Percentiles rank a stretch among this genome's conserved stretches.
These are phyloP conservation scores for bread wheat (Triticum aestivum) DNA, from an alignment of 176 grass and related monocot species.

Conservation along the genomic window IWGSC_CS_RefSeq_v2.1 NC_057795.1:694483257-694483756, in stretches of 20 bases:
- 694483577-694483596: conserved; percentile 99
- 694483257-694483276: not conserved
- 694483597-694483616: conserved; percentile 99
- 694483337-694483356: conserved; percentile 98
- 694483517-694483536: conserved; percentile 94
- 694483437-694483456: conserved; percentile 19
- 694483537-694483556: conserved; percentile 85
- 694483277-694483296: not conserved
- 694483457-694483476: not conserved
- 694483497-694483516: conserved; percentile 99
- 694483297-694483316: conserved; percentile 97
- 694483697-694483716: conserved; percentile 69
- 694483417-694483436: conserved; percentile 1
- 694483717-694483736: conserved; percentile 88
- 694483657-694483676: conserved; percentile 94
- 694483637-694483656: conserved; percentile 97
- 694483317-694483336: conserved; percentile 99
- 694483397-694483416: conserved; percentile 10
- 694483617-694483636: conserved; percentile 66
- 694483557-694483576: conserved; percentile 99
- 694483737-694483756: conserved; percentile 75
- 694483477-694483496: conserved; percentile 35
- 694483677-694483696: conserved; percentile 81
- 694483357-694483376: conserved; percentile 98
- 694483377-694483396: conserved; percentile 31